Base-by-base conservation (phyloP, 2,329 filamentous ascomycete species). In the Fusarium fujikuroi region DNA sequence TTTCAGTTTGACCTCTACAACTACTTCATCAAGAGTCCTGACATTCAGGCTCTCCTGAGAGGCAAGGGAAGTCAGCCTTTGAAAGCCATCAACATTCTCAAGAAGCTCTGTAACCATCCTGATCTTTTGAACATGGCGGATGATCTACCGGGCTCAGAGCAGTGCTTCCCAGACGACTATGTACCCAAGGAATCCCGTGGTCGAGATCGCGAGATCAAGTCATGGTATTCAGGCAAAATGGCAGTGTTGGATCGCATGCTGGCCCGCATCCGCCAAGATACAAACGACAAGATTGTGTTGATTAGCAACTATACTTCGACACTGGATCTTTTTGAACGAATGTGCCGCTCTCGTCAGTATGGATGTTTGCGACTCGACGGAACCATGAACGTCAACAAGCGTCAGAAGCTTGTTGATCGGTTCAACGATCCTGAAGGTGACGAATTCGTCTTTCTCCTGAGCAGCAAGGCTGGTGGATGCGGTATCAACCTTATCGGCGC, bases 251-350 rank as follows among this genome's bases (percentile, higher is more conserved):
- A 98, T 79, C 92, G 95, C 64, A 99, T 99, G 97, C 90, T 99
- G 56, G 94, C 95, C 39, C 92, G 95, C 34, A 99, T 99, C 76
- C 93, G 94, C 21, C 92, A 95, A 77, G 95, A 98, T 78, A 98
- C 96, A 2, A 98, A 97, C 78, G 96, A 99, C 88, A 99, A 99
- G 83, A 99, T 99, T 78, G 96, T 99, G 18, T 89, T 99, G 64
- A 99, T 99, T 82, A 97, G 94, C 82, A 99, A 99, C 80, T 99
- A 98, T 83, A 99, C 96, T 0, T 93, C 96, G 77, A 99, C 96
- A 0, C 88, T 99, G 8, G 96, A 99, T 81, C 87, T 99, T 7
- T 98, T 99, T 79, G 95, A 97, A 76, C 92, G 91, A 70, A 88
- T 99, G 14, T 99, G 96, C 80, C 93, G 95, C 46, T 89, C 90